Evolutionary conservation across 2,329 filamentous ascomycete species (phyloP), one percentile per base, ranked within the genome.

Genomic region (Ophiostoma triangulosporum): DNA sequence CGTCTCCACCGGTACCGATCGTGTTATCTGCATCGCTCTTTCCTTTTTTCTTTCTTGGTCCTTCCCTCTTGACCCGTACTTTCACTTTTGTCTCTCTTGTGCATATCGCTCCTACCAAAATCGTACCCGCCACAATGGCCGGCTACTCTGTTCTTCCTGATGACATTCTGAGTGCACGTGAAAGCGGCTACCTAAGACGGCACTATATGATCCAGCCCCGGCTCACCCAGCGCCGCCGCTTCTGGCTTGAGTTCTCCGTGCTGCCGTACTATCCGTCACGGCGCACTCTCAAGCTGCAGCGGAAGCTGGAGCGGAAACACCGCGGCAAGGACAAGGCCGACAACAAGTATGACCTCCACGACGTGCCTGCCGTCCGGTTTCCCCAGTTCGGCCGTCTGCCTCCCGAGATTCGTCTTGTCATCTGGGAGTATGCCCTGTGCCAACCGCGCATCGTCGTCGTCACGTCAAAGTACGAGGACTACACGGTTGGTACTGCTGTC

Each of bases 221-320:
- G 17, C 11, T 33, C 2, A 8, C 26, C 2, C 33, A 32, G 14
- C 50, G 32, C 46, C 52, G 55, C 11, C 54, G 50, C 11, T 71
- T 74, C 64, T 71, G 69, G 68, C 69, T 75, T 38, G 67, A 71
- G 54, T 75, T 75, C 59, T 67, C 68, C 53, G 65, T 71, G 48
- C 64, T 71, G 60, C 65, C 66, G 57, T 70, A 74, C 62, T 70
- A 69, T 26, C 61, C 40, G 14, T 45, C 40, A 14, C 22, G 68
- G 11, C 32, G 8, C 8, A 12, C 20, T 22, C 29, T 32, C 26
- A 62, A 66, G 24, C 22, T 57, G 20, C 26, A 14, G 33, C 43
- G 26, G 6, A n/a, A n/a, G 26, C 45, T 31, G 7, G 56, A 26
- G 5, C 40, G 15, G 40, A 20, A 20, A 3, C 48, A 49, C n/a